Evolutionary conservation across 192 early-diverging fungal species (phyloP).

Genomic region (Podila horticola): DNA sequence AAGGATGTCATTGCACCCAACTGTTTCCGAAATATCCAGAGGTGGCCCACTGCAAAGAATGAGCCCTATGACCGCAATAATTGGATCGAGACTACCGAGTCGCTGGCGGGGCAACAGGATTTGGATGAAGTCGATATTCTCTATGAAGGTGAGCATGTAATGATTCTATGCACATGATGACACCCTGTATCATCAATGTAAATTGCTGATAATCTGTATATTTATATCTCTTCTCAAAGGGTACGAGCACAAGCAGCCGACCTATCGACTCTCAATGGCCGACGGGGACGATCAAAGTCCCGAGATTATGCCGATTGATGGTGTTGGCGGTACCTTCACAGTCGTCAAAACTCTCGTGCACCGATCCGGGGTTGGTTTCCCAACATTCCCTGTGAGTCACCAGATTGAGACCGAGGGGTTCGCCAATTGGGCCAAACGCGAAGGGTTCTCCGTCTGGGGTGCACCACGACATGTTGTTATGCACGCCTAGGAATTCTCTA

Average conservation of each 20-base stretch:
- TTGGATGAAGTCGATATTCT: slow-evolving; percentile 52
- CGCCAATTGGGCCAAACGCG: slow-evolving; percentile 73
- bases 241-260: slow-evolving; percentile 47
- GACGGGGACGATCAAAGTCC: slow-evolving; percentile 44
- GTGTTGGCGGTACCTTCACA: slow-evolving; percentile 74
- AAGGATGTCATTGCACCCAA: slow-evolving; percentile 78
- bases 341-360: slow-evolving; percentile 73
- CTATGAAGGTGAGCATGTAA: slow-evolving; percentile 55
- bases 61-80: slow-evolving; percentile 75
- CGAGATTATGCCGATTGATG: slow-evolving; percentile 66
- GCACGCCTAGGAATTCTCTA: slow-evolving; percentile 50
- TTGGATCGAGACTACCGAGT: slow-evolving; percentile 72
- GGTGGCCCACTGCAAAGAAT: slow-evolving; percentile 59
- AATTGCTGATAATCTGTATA: neutral
- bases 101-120: slow-evolving; percentile 53
- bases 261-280: slow-evolving; percentile 56
- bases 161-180: neutral
- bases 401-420: slow-evolving; percentile 80
- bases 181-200: neutral
- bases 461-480: slow-evolving; percentile 71
- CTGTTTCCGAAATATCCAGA: slow-evolving; percentile 56
- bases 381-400: slow-evolving; percentile 69
- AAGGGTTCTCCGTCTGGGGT: slow-evolving; percentile 71
- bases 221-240: slow-evolving; percentile 15
- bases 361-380: slow-evolving; percentile 73